Evolutionary conservation across 176 grass and related monocot species (phyloP).

Genomic region (Zea mays): Zm-B73-REFERENCE-NAM-5.0 NC_050102.1:181816001-181816500

Average conservation of each 20-base stretch:
- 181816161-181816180: conserved; percentile 80
- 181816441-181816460: conserved; percentile 37
- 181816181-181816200: conserved; percentile 81
- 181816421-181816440: conserved; percentile 36
- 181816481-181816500: conserved; percentile 76
- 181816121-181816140: conserved; percentile 66
- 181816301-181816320: conserved; percentile 35
- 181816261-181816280: too few species aligned
- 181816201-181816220: conserved; percentile 40
- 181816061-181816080: conserved; percentile 51
- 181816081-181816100: conserved; percentile 51
- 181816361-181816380: conserved; percentile 31
- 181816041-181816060: conserved; percentile 56
- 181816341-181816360: conserved; percentile 47
- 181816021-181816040: conserved; percentile 67
- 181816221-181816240: too few species aligned
- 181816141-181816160: conserved; percentile 53
- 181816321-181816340: conserved; percentile 53
- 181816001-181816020: conserved; percentile 46
- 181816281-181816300: neutral
- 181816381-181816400: conserved; percentile 52
- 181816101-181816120: conserved; percentile 56
- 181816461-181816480: conserved; percentile 75
- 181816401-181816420: conserved; percentile 27
- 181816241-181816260: too few species aligned